Base-by-base conservation (phyloP, 1,284 basidiomycete genomes). In the Cryptococcus sp. region DNA sequence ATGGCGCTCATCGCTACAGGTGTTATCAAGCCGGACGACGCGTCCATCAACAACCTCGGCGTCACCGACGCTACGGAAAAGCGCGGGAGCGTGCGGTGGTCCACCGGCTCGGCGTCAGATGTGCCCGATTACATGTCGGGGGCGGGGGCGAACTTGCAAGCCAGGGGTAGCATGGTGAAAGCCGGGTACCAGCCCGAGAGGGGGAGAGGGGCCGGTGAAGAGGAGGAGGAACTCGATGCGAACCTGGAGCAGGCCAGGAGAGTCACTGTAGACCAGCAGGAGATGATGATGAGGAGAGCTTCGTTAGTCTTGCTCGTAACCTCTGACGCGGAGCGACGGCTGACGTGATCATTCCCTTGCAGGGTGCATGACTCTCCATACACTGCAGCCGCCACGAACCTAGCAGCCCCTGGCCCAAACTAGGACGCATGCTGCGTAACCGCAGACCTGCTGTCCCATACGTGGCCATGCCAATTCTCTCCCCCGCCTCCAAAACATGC, bases 1-100 rank as follows among this genome's bases (percentile, higher is more conserved):
- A 68, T 72, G 66, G 65, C 67, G 9, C 46, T 71, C 9, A 57
- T 58, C n/a, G 60, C 52, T 35, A 56, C 57, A 24, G 61, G 57
- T 5, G 60, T 43, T 21, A 59, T 49, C 39, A 46, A 40, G 36
- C 56, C 52, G 18, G 57, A 48, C 21, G 55, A 48, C 33, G 55
- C 52, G 43, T 12, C 42, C 18, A 18, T 44, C 42, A 55, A 44
- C 24, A 44, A 56, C 42, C 42, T 64, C 8, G 58, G 62, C 15
- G 56, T 56, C 28, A 49, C 47, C 33, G 55, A 59, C 18, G 44
- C n/a, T 9, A 44, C 52, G 6, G 56, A 59, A 24, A 62, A 54
- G 49, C 52, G 55, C 42, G 39, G 47, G n/a, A 55, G 39, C 21
- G 28, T n/a, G 23, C 50, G 56, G 38, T 52, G 50, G 56, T 49